Percentiles rank a stretch among this genome's conserved stretches.
These are phyloP conservation scores for Noccaea caerulescens DNA, from an alignment of 345 rosid species.

Conservation along the genomic window DNA sequence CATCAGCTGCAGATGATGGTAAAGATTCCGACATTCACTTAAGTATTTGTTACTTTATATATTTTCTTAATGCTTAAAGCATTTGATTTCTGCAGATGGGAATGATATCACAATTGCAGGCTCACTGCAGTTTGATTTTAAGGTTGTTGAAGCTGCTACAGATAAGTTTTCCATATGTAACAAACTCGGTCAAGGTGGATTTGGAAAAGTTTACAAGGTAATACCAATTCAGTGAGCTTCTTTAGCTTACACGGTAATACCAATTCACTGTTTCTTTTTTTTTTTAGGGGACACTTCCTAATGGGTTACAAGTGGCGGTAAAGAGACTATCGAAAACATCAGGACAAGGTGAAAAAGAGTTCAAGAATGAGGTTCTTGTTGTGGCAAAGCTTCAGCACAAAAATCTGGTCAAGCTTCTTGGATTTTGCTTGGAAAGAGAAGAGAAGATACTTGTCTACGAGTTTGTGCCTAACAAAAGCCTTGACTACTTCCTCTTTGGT, in stretches of 20 bases:
- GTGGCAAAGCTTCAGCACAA: constrained; percentile 65
- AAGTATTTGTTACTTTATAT: too few species aligned
- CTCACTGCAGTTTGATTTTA: constrained; percentile 53
- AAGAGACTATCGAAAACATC: constrained; percentile 64
- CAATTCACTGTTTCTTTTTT: too few species aligned
- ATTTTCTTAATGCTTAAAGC: too few species aligned
- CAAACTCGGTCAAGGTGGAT: constrained; percentile 74
- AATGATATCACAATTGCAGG: constrained; percentile 47
- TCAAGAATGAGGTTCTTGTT: constrained; percentile 57
- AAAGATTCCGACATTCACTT: neutral
- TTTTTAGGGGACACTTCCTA: constrained; percentile 31
- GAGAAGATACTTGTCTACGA: constrained; percentile 63
- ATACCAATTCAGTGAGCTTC: neutral
- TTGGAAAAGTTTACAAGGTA: constrained; percentile 71
- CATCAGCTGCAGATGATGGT: constrained; percentile 29
- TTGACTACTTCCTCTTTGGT: constrained; percentile 65
- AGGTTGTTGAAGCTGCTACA: constrained; percentile 52
- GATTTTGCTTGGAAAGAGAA: constrained; percentile 56
- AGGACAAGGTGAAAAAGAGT: constrained; percentile 61
- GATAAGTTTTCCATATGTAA: constrained; percentile 52
- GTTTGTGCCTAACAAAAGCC: constrained; percentile 48
- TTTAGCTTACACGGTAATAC: too few species aligned
- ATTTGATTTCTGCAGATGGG: constrained; percentile 30
- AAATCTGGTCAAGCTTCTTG: constrained; percentile 59
- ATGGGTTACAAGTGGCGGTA: constrained; percentile 59